phyloP scores from a whole-genome alignment of 1,139 yeast genomes.

The Sugiyamaella grinbergsii region DNA sequence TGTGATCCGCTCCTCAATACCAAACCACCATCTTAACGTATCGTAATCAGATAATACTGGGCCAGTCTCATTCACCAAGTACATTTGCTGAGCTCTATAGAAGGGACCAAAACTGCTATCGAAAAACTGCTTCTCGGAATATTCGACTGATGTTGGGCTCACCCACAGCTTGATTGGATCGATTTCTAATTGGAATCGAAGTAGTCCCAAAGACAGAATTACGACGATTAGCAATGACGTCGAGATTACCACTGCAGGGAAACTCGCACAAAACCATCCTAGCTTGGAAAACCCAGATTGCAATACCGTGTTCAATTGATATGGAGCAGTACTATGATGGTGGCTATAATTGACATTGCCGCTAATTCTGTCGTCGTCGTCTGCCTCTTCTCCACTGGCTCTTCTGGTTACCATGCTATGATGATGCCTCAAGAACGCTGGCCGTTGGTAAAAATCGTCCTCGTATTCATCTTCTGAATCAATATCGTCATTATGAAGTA shows the following conservation, averaged over 20 bases:
- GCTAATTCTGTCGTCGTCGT: background rate
- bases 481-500: constrained; percentile 31
- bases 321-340: constrained; percentile 38
- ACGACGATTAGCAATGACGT: constrained; percentile 50
- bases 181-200: constrained; percentile 62
- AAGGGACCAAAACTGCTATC: constrained; percentile 89
- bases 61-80: constrained; percentile 68
- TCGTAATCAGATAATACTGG: constrained; percentile 62
- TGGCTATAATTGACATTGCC: constrained; percentile 2
- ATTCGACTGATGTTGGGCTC: constrained; percentile 73
- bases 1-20: constrained; percentile 61
- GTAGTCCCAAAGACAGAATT: constrained; percentile 56
- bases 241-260: constrained; percentile 59
- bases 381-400: background rate
- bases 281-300: constrained; percentile 51
- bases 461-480: constrained; percentile 35
- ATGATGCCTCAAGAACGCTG: constrained; percentile 21
- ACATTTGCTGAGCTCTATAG: constrained; percentile 83
- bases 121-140: constrained; percentile 64
- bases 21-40: constrained; percentile 84
- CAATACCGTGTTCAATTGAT: constrained; percentile 48
- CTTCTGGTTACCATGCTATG: constrained; percentile 14
- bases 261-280: constrained; percentile 48
- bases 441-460: constrained; percentile 36
- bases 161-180: constrained; percentile 90